Percentiles rank a stretch among this genome's conserved stretches.
Conservation (phyloP, 1,284 basidiomycete species). For the Boletus semigastroideus region DNA sequence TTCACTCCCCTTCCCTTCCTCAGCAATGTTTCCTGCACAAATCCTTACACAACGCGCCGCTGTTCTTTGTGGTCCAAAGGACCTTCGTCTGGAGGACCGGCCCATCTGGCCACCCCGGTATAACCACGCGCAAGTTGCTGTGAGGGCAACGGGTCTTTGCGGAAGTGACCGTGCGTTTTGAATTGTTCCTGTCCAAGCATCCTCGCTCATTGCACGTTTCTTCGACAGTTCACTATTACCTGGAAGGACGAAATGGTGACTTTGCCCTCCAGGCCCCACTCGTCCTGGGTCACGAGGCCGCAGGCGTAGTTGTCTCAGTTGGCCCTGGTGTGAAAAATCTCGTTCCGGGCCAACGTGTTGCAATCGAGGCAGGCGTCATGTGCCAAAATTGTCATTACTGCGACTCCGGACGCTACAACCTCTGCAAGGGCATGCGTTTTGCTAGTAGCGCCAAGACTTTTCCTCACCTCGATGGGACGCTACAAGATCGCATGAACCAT, state of each 20-base stretch:
- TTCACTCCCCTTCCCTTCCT: slow-evolving; percentile 21
- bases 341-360: slow-evolving; percentile 84
- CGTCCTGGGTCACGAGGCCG: slow-evolving; percentile 90
- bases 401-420: slow-evolving; percentile 84
- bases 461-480: slow-evolving; percentile 91
- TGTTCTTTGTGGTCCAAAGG: slow-evolving; percentile 70
- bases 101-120: slow-evolving; percentile 64
- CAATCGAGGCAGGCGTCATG: slow-evolving; percentile 90
- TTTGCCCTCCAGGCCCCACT: slow-evolving; percentile 83
- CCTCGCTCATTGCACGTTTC: slow-evolving; percentile 10
- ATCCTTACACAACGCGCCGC: slow-evolving; percentile 58
- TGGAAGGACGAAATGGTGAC: slow-evolving; percentile 87
- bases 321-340: slow-evolving; percentile 66
- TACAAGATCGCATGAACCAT: slow-evolving; percentile 88
- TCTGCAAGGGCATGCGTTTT: slow-evolving; percentile 89
- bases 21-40: slow-evolving; percentile 59
- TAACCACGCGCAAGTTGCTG: slow-evolving; percentile 70
- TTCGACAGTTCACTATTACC: slow-evolving; percentile 81
- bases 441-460: slow-evolving; percentile 88
- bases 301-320: slow-evolving; percentile 77
- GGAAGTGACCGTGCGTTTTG: slow-evolving; percentile 79
- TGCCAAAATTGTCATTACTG: slow-evolving; percentile 75
- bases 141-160: slow-evolving; percentile 87
- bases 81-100: slow-evolving; percentile 71
- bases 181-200: slow-evolving; percentile 2